phyloP scores from a whole-genome alignment of 805 yeast species.

The Candida endomychidarum region DNA sequence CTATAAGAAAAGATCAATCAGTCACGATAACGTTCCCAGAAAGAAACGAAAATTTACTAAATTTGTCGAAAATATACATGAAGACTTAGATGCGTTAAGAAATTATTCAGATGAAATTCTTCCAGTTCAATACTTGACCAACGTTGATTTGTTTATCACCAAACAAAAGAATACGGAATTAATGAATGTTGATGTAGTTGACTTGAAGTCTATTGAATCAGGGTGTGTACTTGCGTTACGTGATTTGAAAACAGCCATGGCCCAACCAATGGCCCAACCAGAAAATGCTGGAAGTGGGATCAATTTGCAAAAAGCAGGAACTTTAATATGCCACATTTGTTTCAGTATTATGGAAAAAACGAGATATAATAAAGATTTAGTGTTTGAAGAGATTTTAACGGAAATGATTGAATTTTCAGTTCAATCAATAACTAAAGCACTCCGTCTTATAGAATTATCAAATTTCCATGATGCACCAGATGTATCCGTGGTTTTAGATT shows the following conservation, averaged over 20 bases:
- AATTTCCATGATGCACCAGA: not conserved
- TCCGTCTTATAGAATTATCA: not conserved
- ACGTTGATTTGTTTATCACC: slow-evolving; percentile 1
- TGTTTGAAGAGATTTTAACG: not conserved
- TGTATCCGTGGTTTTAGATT: no score
- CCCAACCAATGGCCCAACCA: no score
- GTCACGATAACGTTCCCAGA: no score
- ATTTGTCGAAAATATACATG: slow-evolving; percentile 1
- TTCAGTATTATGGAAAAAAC: not conserved
- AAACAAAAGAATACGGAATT: not conserved
- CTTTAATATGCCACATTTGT: not conserved
- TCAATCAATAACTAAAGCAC: no score
- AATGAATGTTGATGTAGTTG: not conserved
- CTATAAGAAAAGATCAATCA: no score
- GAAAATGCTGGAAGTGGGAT: no score
- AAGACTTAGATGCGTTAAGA: slow-evolving; percentile 5
- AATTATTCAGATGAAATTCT: not conserved
- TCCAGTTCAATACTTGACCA: not conserved
- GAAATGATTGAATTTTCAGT: not conserved
- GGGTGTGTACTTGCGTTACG: slow-evolving; percentile 3
- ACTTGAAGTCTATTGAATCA: slow-evolving; percentile 1
- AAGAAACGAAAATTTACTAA: slow-evolving; percentile 1
- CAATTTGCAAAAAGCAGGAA: no score
- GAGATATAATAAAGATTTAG: not conserved
- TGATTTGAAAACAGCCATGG: not conserved